Conservation (phyloP, 106 monocot genomes). For the Narthecium ossifragum region DNA sequence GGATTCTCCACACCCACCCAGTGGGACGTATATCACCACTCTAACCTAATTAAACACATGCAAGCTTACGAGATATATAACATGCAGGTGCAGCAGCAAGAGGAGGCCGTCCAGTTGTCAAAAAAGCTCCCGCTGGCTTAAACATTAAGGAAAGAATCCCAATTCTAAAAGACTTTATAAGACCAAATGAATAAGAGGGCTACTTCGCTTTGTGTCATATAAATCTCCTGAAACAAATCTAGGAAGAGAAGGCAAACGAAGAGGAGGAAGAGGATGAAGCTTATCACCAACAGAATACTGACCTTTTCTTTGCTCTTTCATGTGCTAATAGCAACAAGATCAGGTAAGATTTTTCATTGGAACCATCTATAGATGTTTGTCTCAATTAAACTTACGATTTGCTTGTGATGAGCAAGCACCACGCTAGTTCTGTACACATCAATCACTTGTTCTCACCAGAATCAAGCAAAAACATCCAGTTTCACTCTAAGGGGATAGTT, state of each 20-base stretch:
- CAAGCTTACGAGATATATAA: no score
- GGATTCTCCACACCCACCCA: no score
- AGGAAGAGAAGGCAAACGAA: background rate
- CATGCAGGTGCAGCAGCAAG: no score
- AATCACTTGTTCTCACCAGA: no score
- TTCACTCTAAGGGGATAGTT: no score
- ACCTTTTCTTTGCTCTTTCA: background rate
- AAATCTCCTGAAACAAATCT: background rate
- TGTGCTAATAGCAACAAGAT: slow-evolving; percentile 3
- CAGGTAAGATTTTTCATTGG: no score
- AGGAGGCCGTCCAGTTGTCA: no score
- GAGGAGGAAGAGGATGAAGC: background rate
- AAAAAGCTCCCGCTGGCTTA: no score
- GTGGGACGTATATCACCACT: no score
- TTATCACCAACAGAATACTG: background rate
- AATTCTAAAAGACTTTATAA: background rate
- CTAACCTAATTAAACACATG: no score
- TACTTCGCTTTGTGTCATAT: background rate
- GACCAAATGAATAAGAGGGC: background rate
- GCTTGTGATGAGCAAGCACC: background rate
- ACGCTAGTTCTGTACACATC: background rate
- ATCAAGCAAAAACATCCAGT: no score
- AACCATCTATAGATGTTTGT: no score
- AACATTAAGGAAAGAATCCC: background rate
- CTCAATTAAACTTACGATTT: background rate